A percentile compares a stretch with the other conserved stretches of the same genome.
phyloP scores from a whole-genome alignment of 345 rosid genomes.

The Hevea brasiliensis region DNA sequence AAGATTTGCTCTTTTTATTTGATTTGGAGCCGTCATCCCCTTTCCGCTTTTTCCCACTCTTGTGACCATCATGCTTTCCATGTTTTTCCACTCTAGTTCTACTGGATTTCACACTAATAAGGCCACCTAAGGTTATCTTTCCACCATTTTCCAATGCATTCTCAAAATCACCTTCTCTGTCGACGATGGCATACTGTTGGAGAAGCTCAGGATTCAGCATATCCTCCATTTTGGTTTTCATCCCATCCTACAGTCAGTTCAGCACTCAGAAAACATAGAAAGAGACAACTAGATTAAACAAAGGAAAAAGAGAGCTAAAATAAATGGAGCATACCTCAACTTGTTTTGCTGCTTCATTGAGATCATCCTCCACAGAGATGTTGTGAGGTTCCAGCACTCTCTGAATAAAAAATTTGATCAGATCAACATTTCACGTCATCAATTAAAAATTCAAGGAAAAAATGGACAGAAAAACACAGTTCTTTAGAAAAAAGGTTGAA shows the following conservation, averaged over 20 bases:
- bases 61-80: slow-evolving; percentile 40
- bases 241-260: slow-evolving; percentile 48
- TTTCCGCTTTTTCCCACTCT: slow-evolving; percentile 56
- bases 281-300: neutral
- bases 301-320: neutral
- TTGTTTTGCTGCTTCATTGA: slow-evolving; percentile 73
- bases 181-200: slow-evolving; percentile 64
- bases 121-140: slow-evolving; percentile 55
- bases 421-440: neutral
- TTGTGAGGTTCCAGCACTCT: slow-evolving; percentile 66
- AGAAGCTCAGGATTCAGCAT: slow-evolving; percentile 60
- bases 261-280: neutral
- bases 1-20: slow-evolving; percentile 56
- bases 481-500: neutral
- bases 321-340: slow-evolving; percentile 56
- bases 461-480: neutral
- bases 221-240: slow-evolving; percentile 59
- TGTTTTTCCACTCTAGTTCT: slow-evolving; percentile 38
- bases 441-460: neutral
- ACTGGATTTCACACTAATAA: slow-evolving; percentile 64
- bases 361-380: slow-evolving; percentile 84
- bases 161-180: slow-evolving; percentile 61
- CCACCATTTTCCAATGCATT: slow-evolving; percentile 58
- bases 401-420: slow-evolving; percentile 40
- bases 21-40: slow-evolving; percentile 46